Base-by-base conservation (phyloP, 331 rosid genomes). In the Erythrophleum ivorense region DNA sequence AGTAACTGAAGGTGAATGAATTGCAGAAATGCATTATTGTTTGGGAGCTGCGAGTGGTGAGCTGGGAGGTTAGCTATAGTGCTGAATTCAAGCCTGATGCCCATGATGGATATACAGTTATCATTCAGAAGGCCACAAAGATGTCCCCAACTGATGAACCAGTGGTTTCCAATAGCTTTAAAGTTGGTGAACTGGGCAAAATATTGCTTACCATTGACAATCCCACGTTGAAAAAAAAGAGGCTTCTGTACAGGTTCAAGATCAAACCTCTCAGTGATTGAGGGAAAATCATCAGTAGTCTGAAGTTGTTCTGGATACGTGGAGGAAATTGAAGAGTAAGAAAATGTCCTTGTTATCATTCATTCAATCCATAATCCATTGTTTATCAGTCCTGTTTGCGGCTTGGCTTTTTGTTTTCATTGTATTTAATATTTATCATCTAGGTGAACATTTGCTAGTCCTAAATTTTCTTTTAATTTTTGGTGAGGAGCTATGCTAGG, bases 21-120 rank as follows among this genome's bases (percentile, higher is more conserved):
- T 75, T 89, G 83, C 91, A 95, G 99, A 91, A 89, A 81, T 95
- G 99, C 86, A 80, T 86, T 67, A 87, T 93, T 80, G 91, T 87
- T 68, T 95, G 98, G 99, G 99, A 95, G 93, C 93, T 95, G 67
- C 91, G 99, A 3, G 99, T 95, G 5, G 97, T 93, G 57, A 98
- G 98, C 38, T 95, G 99, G 99, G 99, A 95, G 83, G 98, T 95
- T 81, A 92, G 87, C 86, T 93, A 88, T n/a, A 81, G 87, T 33
- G 91, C 98, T 69, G 99, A 95, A 76, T 95, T 95, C 82, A 94
- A 91, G 76, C 99, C 99, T 0, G 86, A 88, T 80, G 65, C 86
- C 13, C 75, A 86, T 82, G 91, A 85, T 78, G 91, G 85, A 62
- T 95, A 95, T 71, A 48, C 92, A 16, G 71, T 93, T 46, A 84